Evolutionary conservation across 805 yeast genomes (phyloP).

Genomic region (Gaillardinia entomophila): DNA sequence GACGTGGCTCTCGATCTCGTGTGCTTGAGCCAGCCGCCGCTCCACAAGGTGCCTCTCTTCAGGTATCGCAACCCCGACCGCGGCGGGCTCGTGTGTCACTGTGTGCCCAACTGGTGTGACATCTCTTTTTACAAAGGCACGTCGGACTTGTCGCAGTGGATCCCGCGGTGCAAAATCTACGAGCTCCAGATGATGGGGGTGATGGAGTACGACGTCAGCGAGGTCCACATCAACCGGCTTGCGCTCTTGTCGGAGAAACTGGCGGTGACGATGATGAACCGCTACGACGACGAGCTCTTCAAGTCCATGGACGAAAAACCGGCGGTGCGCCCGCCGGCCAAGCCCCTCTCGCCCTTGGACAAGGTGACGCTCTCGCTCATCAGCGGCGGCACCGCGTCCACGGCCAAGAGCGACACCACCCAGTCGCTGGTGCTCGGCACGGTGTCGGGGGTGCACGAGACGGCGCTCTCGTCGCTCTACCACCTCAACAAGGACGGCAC

Average conservation of each 20-base stretch:
- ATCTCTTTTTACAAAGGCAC: conserved; percentile 81
- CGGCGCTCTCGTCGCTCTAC: conserved; percentile 34
- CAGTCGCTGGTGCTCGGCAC: conserved; percentile 32
- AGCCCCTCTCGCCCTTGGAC: background rate
- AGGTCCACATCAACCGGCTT: conserved; percentile 60
- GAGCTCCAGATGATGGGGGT: conserved; percentile 98
- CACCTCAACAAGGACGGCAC: conserved; percentile 25
- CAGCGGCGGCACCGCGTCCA: conserved; percentile 4
- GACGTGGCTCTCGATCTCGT: conserved; percentile 87
- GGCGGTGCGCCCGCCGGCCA: background rate
- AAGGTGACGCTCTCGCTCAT: background rate
- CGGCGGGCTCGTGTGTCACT: conserved; percentile 50
- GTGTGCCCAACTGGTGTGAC: conserved; percentile 94
- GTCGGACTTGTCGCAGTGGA: conserved; percentile 57
- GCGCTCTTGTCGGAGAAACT: conserved; percentile 24
- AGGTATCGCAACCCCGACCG: conserved; percentile 51
- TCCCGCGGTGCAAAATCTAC: conserved; percentile 91
- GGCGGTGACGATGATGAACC: conserved; percentile 59
- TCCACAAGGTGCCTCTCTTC: conserved; percentile 87
- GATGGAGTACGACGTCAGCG: conserved; percentile 81
- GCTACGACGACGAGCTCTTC: conserved; percentile 61
- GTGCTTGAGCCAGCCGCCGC: conserved; percentile 84
- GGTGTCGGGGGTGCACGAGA: conserved; percentile 23
- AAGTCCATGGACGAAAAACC: background rate
- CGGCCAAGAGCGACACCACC: conserved; percentile 23